Conservation (phyloP, 805 yeast species). For the Pichia nakasei region DNA sequence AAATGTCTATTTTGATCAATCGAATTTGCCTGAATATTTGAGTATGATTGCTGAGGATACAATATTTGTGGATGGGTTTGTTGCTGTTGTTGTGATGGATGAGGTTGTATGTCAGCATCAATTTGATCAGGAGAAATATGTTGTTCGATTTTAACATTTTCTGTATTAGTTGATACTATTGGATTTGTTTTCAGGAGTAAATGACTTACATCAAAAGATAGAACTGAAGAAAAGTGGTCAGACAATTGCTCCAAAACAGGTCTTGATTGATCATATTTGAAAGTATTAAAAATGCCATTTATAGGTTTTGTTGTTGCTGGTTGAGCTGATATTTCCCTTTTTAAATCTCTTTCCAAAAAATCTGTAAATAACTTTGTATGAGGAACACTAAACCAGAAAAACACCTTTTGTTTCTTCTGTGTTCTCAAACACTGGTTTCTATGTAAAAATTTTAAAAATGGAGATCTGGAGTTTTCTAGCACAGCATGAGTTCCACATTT, state of each 20-base stretch:
- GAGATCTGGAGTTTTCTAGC: constrained; percentile 78
- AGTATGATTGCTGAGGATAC: not conserved
- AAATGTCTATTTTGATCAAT: not conserved
- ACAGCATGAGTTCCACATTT: constrained; percentile 85
- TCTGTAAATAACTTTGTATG: constrained; percentile 89
- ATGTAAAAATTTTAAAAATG: constrained; percentile 73
- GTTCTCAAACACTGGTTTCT: constrained; percentile 84
- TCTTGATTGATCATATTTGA: constrained; percentile 47
- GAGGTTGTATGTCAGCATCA: not conserved
- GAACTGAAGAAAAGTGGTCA: constrained; percentile 13
- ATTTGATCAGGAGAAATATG: not conserved
- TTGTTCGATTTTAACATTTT: not conserved
- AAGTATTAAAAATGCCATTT: constrained; percentile 73
- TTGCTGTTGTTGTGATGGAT: not conserved
- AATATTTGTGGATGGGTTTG: not conserved
- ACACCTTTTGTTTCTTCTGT: constrained; percentile 94
- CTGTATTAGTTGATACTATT: not conserved
- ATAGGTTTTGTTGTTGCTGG: constrained; percentile 64
- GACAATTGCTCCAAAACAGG: constrained; percentile 49
- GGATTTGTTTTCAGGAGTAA: constrained; percentile 5
- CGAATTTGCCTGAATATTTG: not conserved
- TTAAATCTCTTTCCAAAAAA: constrained; percentile 86
- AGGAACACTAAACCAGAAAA: constrained; percentile 93
- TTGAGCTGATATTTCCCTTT: constrained; percentile 57
- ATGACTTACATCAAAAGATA: constrained; percentile 8